Base-by-base conservation (phyloP, 2,329 filamentous ascomycete species). In the Aspergillus sp. region DNA sequence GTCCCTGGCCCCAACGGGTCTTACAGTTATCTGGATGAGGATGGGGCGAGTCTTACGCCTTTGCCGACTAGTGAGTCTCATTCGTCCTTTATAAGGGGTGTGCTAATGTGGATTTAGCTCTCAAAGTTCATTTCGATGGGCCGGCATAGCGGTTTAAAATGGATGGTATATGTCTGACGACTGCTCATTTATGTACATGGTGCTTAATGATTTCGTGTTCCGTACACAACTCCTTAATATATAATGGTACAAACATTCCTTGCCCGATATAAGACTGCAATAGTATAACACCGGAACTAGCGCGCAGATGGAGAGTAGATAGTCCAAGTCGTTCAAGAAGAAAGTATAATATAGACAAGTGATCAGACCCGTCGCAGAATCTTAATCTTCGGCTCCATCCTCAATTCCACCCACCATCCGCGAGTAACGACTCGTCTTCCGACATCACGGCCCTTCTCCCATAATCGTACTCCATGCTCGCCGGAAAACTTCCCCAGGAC, bases 1-100 rank as follows among this genome's bases (percentile, higher is more conserved):
- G 76, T 89, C 1, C 69, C 75, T 0, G 75, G 76, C 4, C 72
- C 75, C 0, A 81, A 78, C 1, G 82, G 81, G 0, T 79, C 78
- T 64, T 80, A 75, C 14, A 72, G 81, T 8, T 90, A 88, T 66
- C 74, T 89, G 76, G 79, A 79, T 33, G 82, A 86, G 68, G 84
- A 89, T 62, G 84, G 84, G 74, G 81, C 82, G 7, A 73, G 72
- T 14, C 78, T 77, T 57, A 80, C 74, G 56, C 74, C 79, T 17
- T 82, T 79, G 64, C 76, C 76, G 6, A 71, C 65, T 53, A 71
- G 67, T 72, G 60, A 65, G 68, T 47, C 22, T 17, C 35, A 16
- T 13, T 42, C 19, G 7, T 42, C 9, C 17, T 20, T 17, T 22
- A 10, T 2, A 42, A 7, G 16, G 19, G 10, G 6, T 19, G 19